Evolutionary conservation across 1,284 basidiomycete genomes (phyloP).

Genomic region (Microbotryomycetes sp.): DNA sequence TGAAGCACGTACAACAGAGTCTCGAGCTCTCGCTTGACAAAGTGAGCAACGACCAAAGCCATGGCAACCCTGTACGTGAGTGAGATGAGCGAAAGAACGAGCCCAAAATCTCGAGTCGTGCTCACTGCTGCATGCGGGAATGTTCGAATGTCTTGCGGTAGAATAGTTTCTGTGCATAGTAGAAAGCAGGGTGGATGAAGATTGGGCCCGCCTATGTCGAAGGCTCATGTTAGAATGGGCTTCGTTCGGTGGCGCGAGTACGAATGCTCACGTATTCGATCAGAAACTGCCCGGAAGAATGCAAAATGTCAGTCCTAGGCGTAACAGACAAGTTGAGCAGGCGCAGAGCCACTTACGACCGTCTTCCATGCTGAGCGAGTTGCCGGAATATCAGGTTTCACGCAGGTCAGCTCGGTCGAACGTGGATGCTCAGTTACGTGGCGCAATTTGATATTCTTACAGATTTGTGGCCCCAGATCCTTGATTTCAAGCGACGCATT

Average conservation of each 20-base stretch:
- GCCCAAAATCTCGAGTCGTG: conserved; percentile 31
- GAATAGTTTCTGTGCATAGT: conserved; percentile 56
- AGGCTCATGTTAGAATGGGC: neutral
- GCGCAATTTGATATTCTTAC: conserved; percentile 31
- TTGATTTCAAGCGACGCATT: conserved; percentile 64
- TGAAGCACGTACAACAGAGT: conserved; percentile 63
- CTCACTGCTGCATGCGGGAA: conserved; percentile 67
- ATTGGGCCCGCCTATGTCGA: conserved; percentile 70
- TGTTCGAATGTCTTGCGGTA: conserved; percentile 63
- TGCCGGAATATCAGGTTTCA: neutral
- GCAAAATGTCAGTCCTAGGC: too few relatives aligned
- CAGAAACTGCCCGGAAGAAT: conserved; percentile 48
- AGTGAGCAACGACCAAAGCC: conserved; percentile 74
- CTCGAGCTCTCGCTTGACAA: conserved; percentile 86
- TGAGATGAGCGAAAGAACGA: too few relatives aligned
- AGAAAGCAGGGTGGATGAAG: conserved; percentile 81
- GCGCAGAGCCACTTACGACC: conserved; percentile 45
- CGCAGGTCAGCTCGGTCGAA: too few relatives aligned
- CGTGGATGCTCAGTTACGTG: neutral
- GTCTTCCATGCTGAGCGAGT: conserved; percentile 54
- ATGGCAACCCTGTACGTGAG: conserved; percentile 69
- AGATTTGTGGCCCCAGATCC: conserved; percentile 79
- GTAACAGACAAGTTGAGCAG: too few relatives aligned
- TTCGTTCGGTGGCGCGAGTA: neutral
- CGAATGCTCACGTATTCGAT: conserved; percentile 71